Evolutionary conservation across 1,284 basidiomycete genomes (phyloP).

Genomic region (Pseudozyma sp.): DNA sequence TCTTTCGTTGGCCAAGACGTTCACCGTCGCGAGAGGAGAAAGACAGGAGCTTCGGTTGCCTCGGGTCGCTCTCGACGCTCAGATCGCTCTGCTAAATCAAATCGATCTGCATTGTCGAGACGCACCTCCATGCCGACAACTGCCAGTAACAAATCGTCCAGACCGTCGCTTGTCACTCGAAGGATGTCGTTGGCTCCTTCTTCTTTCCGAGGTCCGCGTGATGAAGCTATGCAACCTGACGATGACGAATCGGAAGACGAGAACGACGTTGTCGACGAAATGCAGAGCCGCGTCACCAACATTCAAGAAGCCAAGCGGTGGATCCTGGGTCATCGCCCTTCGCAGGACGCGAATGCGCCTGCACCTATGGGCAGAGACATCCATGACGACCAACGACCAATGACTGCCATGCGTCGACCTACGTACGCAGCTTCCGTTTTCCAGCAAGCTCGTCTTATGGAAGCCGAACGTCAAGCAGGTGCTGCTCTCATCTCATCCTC

Average conservation of each 20-base stretch:
- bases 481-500: constrained; percentile 4
- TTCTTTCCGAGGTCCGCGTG: background rate
- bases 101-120: constrained; percentile 6
- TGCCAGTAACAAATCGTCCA: constrained; percentile 1
- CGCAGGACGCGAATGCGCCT: background rate
- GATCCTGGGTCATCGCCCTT: constrained; percentile 14
- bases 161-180: background rate
- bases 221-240: constrained; percentile 13
- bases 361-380: constrained; percentile 9
- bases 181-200: constrained; percentile 19
- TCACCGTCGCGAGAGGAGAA: constrained; percentile 3
- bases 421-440: constrained; percentile 44
- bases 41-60: constrained; percentile 12
- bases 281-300: constrained; percentile 20
- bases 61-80: constrained; percentile 9
- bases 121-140: constrained; percentile 17
- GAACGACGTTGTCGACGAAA: constrained; percentile 15
- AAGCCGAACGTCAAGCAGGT: constrained; percentile 23
- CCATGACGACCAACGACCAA: constrained; percentile 13
- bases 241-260: constrained; percentile 12
- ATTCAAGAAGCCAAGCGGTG: constrained; percentile 26
- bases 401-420: constrained; percentile 29
- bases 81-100: constrained; percentile 6
- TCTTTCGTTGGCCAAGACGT: background rate
- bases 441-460: constrained; percentile 38